A percentile compares a stretch with the other conserved stretches of the same genome.
Conservation (phyloP, 2,329 filamentous ascomycete species). For the Colletotrichum spinosum region DNA sequence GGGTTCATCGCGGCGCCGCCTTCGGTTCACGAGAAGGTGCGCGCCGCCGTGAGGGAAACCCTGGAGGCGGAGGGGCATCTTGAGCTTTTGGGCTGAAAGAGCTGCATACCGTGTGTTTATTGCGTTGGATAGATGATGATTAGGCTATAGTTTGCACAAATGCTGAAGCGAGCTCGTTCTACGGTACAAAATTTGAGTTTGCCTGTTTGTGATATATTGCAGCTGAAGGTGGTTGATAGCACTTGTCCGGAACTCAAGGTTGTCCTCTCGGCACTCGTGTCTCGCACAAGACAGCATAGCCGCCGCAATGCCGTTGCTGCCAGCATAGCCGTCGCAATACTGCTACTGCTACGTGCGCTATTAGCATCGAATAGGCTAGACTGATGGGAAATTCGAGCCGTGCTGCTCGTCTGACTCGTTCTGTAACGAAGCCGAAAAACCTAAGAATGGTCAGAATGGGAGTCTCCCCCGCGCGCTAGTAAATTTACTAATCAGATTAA, state of each 20-base stretch:
- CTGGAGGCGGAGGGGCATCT: slow-evolving; percentile 48
- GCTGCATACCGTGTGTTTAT: neutral
- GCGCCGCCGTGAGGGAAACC: slow-evolving; percentile 51
- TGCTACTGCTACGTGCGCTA: too few species aligned
- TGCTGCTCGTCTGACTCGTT: neutral
- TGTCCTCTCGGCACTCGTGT: too few species aligned
- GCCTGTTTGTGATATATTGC: too few species aligned
- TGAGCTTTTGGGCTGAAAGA: slow-evolving; percentile 42
- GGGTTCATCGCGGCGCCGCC: slow-evolving; percentile 67
- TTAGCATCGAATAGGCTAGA: too few species aligned
- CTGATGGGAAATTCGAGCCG: too few species aligned
- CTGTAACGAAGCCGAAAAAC: neutral
- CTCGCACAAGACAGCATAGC: too few species aligned
- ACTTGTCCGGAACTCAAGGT: too few species aligned
- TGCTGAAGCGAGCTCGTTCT: neutral
- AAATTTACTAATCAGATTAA: neutral
- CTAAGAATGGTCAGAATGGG: neutral
- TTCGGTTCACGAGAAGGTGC: slow-evolving; percentile 55
- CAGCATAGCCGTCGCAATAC: too few species aligned
- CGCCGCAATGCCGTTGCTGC: too few species aligned
- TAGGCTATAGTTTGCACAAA: neutral
- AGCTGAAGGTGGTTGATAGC: too few species aligned
- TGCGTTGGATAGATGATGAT: neutral
- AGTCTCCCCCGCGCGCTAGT: neutral
- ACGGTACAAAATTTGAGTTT: too few species aligned